A percentile compares a stretch with the other conserved stretches of the same genome.
Evolutionary conservation across 495 filamentous ascomycete species (phyloP).

Genomic region (Aspergillus sclerotioniger): DNA sequence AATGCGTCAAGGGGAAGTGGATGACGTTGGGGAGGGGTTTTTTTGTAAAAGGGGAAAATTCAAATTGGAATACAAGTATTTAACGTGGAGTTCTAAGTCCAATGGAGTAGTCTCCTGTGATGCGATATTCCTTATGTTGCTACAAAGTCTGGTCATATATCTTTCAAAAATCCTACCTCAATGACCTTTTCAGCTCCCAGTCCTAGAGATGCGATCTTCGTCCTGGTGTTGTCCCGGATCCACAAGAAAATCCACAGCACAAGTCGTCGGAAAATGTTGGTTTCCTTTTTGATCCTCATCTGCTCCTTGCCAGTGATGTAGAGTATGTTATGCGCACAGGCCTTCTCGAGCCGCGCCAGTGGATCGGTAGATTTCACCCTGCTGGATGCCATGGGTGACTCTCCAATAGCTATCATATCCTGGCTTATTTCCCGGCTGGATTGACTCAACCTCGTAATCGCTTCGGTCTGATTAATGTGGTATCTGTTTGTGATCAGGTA

Average conservation of each 20-base stretch:
- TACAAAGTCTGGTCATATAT: conserved; percentile 6
- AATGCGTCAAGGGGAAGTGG: background rate
- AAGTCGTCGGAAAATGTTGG: conserved; percentile 43
- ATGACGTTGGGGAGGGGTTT: no score
- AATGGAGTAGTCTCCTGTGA: no score
- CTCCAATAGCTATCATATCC: background rate
- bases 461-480: conserved; percentile 26
- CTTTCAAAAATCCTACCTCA: conserved; percentile 71
- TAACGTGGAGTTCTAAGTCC: no score
- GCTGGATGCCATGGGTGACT: background rate
- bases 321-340: conserved; percentile 59
- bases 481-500: conserved; percentile 25
- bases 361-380: conserved; percentile 1
- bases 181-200: conserved; percentile 61
- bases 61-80: no score
- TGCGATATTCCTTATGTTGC: no score
- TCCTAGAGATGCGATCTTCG: conserved; percentile 59
- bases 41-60: no score
- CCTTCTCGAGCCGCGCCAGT: conserved; percentile 46
- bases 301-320: conserved; percentile 75
- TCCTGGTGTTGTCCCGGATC: conserved; percentile 66
- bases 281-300: conserved; percentile 52
- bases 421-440: background rate
- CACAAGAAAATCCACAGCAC: conserved; percentile 60
- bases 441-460: background rate